Evolutionary conservation across 768 basidiomycete species (phyloP).

Genomic region (Lentinula lateritia): DNA sequence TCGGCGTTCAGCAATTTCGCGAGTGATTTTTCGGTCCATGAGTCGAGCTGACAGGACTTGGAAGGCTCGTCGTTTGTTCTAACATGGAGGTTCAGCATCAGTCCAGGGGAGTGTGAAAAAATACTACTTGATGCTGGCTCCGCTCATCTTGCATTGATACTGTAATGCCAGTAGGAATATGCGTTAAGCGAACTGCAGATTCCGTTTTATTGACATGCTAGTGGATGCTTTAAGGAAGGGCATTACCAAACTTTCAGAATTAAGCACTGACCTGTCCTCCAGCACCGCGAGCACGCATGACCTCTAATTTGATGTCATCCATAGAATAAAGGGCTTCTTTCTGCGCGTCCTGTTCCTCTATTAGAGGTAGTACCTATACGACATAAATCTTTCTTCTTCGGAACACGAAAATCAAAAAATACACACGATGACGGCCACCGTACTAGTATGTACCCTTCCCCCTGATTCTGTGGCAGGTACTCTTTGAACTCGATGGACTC

Average conservation of each 20-base stretch:
- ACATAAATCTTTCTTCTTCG: background rate
- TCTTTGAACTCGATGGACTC: conserved; percentile 93
- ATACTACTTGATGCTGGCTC: conserved; percentile 81
- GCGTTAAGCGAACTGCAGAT: conserved; percentile 92
- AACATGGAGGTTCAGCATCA: background rate
- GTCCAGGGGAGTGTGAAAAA: background rate
- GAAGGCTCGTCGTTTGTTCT: conserved; percentile 94
- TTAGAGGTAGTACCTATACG: conserved; percentile 77
- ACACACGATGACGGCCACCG: conserved; percentile 77
- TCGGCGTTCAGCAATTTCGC: conserved; percentile 66
- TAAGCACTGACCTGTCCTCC: conserved; percentile 74
- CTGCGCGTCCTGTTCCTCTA: conserved; percentile 55
- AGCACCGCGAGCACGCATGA: conserved; percentile 95
- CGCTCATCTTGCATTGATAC: conserved; percentile 99
- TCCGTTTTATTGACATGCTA: conserved; percentile 99
- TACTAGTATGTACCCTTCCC: conserved; percentile 90
- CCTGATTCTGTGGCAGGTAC: conserved; percentile 87
- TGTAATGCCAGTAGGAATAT: conserved; percentile 82
- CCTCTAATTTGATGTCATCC: conserved; percentile 86
- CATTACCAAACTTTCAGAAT: background rate
- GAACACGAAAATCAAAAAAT: background rate
- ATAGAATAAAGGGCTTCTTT: conserved; percentile 69
- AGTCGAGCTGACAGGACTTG: conserved; percentile 83
- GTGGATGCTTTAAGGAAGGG: background rate
- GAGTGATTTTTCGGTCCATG: conserved; percentile 70